Percentiles rank a stretch among this genome's conserved stretches.
These are phyloP conservation scores for Quercus tomentella DNA, from an alignment of 331 rosid species.

Conservation along the genomic window DNA sequence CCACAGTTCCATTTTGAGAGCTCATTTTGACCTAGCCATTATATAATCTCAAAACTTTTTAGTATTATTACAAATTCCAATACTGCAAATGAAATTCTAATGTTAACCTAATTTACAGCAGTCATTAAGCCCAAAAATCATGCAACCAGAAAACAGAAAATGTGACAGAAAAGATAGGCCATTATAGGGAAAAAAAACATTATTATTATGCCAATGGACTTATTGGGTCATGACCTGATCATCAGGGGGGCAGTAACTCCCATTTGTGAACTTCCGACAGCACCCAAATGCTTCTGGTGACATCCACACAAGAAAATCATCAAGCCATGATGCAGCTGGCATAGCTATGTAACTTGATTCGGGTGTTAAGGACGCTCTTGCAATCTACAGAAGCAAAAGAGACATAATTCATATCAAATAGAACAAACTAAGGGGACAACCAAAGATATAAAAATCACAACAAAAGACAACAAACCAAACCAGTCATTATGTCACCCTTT, in stretches of 20 bases:
- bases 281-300: constrained; percentile 99
- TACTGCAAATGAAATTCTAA: background rate
- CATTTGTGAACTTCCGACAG: constrained; percentile 93
- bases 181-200: background rate
- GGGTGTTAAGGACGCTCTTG: constrained; percentile 78
- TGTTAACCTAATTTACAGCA: background rate
- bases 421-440: background rate
- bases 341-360: constrained; percentile 89
- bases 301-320: constrained; percentile 97
- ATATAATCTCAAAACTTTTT: background rate
- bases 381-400: constrained; percentile 49
- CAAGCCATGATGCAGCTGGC: constrained; percentile 99
- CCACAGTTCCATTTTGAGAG: background rate
- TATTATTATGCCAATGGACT: background rate
- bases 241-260: constrained; percentile 88
- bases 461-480: constrained; percentile 16
- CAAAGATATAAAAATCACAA: background rate
- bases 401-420: constrained; percentile 11
- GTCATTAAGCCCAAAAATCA: background rate
- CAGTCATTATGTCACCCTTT: background rate
- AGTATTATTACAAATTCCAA: background rate
- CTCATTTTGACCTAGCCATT: background rate
- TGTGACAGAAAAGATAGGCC: background rate
- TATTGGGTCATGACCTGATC: constrained; percentile 66
- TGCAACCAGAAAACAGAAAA: background rate